Percentiles rank a stretch among this genome's conserved stretches.
Conservation (phyloP, 257 asterid genomes). For the Ilex asprella region DNA sequence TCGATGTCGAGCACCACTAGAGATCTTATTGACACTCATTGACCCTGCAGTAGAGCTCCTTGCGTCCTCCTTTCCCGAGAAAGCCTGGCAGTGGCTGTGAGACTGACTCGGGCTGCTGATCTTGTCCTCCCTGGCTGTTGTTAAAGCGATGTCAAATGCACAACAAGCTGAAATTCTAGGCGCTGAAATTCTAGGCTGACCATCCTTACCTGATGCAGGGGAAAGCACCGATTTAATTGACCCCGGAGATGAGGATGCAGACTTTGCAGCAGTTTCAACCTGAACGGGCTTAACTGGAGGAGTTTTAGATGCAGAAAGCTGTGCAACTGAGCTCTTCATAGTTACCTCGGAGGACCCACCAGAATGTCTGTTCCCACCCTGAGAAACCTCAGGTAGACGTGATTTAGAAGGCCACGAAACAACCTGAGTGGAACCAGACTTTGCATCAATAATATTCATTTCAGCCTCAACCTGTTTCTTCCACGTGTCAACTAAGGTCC, state of each 20-base stretch:
- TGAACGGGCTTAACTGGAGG: constrained; percentile 28
- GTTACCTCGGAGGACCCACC: constrained; percentile 33
- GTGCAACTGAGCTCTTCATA: constrained; percentile 29
- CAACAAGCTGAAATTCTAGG: too few species aligned
- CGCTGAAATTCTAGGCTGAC: constrained; percentile 18
- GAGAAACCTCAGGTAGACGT: constrained; percentile 27
- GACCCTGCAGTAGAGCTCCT: constrained; percentile 30
- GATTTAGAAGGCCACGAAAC: constrained; percentile 37
- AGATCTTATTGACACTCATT: constrained; percentile 24
- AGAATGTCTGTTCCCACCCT: constrained; percentile 28
- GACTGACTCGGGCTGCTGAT: constrained; percentile 6
- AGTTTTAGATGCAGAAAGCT: constrained; percentile 33
- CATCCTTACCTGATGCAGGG: constrained; percentile 37
- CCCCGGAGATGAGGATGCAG: constrained; percentile 39
- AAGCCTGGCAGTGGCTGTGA: constrained; percentile 24
- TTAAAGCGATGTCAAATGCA: too few species aligned
- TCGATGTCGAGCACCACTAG: constrained; percentile 26
- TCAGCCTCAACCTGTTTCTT: constrained; percentile 63
- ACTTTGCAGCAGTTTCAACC: constrained; percentile 29
- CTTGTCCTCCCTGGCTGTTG: too few species aligned
- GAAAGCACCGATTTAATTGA: constrained; percentile 24
- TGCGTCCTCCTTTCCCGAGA: constrained; percentile 34
- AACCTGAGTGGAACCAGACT: constrained; percentile 33
- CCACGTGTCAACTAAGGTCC: constrained; percentile 57
- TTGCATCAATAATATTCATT: constrained; percentile 44